Evolutionary conservation across 805 yeast genomes (phyloP), one percentile per base, ranked within the genome.

Genomic region (Ogataea trehalophila): DNA sequence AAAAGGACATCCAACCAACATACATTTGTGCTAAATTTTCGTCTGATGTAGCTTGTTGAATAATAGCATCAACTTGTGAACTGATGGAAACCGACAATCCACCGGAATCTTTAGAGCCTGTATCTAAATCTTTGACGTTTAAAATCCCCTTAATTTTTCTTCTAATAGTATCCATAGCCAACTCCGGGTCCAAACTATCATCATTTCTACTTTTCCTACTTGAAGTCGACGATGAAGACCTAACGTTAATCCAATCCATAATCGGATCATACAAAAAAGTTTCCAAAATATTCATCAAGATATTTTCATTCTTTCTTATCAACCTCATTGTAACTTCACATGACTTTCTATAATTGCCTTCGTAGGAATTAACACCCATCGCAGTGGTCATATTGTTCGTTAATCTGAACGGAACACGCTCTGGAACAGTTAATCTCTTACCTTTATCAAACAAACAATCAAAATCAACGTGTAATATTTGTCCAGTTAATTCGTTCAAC

Each of bases 401-500:
- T 42, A 94, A 65, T 54, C 99, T 73, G 66, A 94, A 94, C 0
- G 99, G 99, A 2, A 94, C 99, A 31, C 88, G 72, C 61, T 94
- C 99, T 0, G 99, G 99, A 6, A 86, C 83, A 0, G 79, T 78
- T 18, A 79, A 63, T 2, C 83, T 82, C 29, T 83, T 68, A 22
- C 87, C 87, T 62, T 92, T 94, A 48, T 92, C 98, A 60, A 95
- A 94, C 38, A 94, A 71, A 69, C 98, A 92, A 62, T 95, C 98
- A 65, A 94, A 94, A 67, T 95, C 99, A 46, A 94, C 97, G 64
- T 94, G 99, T 51, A 94, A 67, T 0, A 89, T 80, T 8, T 80
- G 81, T 1, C 99, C 99, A 4, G 83, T 77, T 38, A 74, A 77
- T 51, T 84, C 83, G 57, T 83, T 77, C 36, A 92, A 70, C 46